Percentiles rank a stretch among this genome's conserved stretches.
Conservation (phyloP, 1,284 basidiomycete species). For the Boletellus dicymbophilus region DNA sequence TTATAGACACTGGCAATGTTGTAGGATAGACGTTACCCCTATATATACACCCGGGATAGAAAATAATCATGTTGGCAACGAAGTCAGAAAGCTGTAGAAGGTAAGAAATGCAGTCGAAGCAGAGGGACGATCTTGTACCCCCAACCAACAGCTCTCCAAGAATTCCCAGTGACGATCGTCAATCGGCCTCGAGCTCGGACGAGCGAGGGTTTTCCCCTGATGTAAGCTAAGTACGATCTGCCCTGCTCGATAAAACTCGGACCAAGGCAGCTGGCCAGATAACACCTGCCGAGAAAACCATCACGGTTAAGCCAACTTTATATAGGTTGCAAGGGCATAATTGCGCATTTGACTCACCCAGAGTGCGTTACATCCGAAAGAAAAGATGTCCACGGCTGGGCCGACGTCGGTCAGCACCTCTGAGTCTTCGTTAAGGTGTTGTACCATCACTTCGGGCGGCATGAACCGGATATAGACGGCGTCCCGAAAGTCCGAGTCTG, state of each 20-base stretch:
- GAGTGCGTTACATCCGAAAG: constrained; percentile 19
- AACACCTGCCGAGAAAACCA: no score
- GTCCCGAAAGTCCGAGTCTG: constrained; percentile 10
- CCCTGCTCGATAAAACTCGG: constrained; percentile 6
- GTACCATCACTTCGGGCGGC: constrained; percentile 10
- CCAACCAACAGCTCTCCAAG: constrained; percentile 14
- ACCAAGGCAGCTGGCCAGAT: constrained; percentile 20
- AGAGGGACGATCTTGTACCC: constrained; percentile 13
- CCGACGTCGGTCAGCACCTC: not conserved
- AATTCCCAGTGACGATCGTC: constrained; percentile 15
- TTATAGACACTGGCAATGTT: not conserved
- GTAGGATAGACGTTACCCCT: no score
- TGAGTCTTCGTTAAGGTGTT: no score
- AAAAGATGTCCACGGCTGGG: constrained; percentile 16
- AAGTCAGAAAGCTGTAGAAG: constrained; percentile 10
- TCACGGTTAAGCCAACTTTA: no score
- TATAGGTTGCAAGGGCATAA: not conserved
- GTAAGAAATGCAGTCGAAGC: constrained; percentile 14
- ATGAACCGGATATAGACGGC: constrained; percentile 12
- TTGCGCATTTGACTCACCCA: constrained; percentile 3
- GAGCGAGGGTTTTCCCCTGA: constrained; percentile 6
- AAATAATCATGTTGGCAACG: not conserved
- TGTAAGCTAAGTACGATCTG: constrained; percentile 4
- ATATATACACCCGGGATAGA: no score
- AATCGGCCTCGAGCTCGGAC: constrained; percentile 8